Conservation (phyloP, 192 early-diverging fungal species). For the Coemansia sp. region DNA sequence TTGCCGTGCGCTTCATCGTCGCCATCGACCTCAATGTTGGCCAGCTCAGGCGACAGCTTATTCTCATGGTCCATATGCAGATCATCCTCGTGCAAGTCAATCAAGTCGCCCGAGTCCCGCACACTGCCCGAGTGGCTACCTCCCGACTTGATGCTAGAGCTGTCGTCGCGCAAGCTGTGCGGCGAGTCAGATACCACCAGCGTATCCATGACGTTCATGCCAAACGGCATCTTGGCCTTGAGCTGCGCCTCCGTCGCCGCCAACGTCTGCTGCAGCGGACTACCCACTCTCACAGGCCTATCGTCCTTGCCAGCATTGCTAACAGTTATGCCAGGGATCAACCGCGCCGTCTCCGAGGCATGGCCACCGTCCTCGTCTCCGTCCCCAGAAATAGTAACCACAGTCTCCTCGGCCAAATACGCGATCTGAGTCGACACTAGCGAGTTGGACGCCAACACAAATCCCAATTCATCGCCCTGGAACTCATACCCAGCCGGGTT, state of each 20-base stretch:
- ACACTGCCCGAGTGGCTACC: not conserved
- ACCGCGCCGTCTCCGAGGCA: conserved; percentile 22
- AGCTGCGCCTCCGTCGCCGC: conserved; percentile 29
- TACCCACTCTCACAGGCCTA: conserved; percentile 12
- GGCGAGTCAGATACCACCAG: conserved; percentile 34
- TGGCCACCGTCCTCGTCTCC: not conserved
- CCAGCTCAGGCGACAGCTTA: conserved; percentile 42
- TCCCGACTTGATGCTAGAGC: conserved; percentile 3
- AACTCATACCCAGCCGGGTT: conserved; percentile 65
- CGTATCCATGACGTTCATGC: conserved; percentile 55
- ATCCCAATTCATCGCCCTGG: conserved; percentile 65
- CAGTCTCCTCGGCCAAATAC: conserved; percentile 30
- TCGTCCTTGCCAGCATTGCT: conserved; percentile 6
- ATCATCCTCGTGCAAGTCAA: conserved; percentile 19
- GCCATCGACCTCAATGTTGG: conserved; percentile 29
- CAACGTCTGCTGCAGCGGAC: conserved; percentile 37
- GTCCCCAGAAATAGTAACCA: conserved; percentile 14
- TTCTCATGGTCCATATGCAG: not conserved
- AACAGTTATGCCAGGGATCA: conserved; percentile 25
- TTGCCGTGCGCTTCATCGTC: conserved; percentile 8
- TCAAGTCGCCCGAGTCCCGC: conserved; percentile 15
- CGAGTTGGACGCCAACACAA: conserved; percentile 58
- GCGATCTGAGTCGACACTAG: conserved; percentile 52
- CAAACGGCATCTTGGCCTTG: conserved; percentile 44
- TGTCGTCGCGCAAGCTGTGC: conserved; percentile 18